A percentile compares a stretch with the other conserved stretches of the same genome.
Conservation (phyloP, 1,284 basidiomycete genomes). For the Hymenochaete sp. region DNA sequence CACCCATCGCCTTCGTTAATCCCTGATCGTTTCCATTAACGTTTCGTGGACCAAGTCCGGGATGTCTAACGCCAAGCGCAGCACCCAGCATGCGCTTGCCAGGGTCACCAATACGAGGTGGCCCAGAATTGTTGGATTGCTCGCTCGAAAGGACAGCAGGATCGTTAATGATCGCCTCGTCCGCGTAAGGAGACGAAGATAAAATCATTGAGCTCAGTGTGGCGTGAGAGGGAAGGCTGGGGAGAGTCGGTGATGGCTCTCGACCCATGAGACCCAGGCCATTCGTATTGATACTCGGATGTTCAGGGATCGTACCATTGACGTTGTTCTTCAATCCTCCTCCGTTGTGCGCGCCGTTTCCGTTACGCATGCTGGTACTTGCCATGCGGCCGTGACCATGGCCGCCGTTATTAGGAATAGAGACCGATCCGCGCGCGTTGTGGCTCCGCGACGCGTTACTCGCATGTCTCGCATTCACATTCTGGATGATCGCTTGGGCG, state of each 20-base stretch:
- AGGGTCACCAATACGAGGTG: conserved; percentile 72
- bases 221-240: conserved; percentile 67
- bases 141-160: conserved; percentile 55
- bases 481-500: conserved; percentile 83
- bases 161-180: conserved; percentile 42
- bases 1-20: conserved; percentile 63
- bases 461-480: conserved; percentile 70
- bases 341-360: too few species aligned
- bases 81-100: conserved; percentile 79
- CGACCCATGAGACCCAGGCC: conserved; percentile 33
- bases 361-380: conserved; percentile 32
- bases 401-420: conserved; percentile 39
- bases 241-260: conserved; percentile 72
- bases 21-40: conserved; percentile 48
- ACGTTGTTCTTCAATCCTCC: conserved; percentile 24
- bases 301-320: conserved; percentile 44
- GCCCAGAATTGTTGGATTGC: conserved; percentile 24
- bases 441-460: conserved; percentile 55
- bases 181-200: conserved; percentile 49
- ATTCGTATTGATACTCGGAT: conserved; percentile 25
- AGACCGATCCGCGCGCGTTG: conserved; percentile 60
- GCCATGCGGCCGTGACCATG: conserved; percentile 24
- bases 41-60: conserved; percentile 52
- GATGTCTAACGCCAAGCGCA: conserved; percentile 72
- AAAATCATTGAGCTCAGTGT: conserved; percentile 75